Evolutionary conservation across 129 eudicot genomes (phyloP).

Genomic region (Escallonia herrerae): DNA sequence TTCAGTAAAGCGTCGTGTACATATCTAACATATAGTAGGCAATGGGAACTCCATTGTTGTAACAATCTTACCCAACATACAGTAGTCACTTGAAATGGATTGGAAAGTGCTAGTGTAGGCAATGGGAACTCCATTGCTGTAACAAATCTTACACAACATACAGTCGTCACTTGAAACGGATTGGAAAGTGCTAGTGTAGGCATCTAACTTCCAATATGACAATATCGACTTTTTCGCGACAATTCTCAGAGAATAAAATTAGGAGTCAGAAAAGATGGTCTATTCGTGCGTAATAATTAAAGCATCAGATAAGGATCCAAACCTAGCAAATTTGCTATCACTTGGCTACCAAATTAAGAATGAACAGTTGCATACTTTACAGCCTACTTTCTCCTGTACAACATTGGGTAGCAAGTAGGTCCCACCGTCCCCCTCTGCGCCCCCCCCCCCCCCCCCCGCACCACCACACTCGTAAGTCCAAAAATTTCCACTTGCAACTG

Average conservation of each 20-base stretch:
- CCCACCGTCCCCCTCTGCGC: no score
- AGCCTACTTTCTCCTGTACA: not conserved
- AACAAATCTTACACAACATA: no score
- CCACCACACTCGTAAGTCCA: not conserved
- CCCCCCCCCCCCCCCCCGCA: no score
- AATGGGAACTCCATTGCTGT: not conserved
- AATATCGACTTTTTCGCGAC: no score
- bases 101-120: no score
- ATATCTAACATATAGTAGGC: not conserved
- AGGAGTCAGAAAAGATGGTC: not conserved
- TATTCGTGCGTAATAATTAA: not conserved
- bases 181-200: no score
- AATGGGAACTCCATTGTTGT: no score
- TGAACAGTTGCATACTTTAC: not conserved
- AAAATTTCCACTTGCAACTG: not conserved
- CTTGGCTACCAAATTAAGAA: not conserved
- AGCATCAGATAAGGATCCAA: not conserved
- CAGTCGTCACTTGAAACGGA: no score
- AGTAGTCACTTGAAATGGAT: no score
- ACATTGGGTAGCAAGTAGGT: not conserved
- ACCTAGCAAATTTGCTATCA: not conserved
- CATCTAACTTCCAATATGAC: no score
- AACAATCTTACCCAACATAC: no score
- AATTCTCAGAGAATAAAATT: not conserved
- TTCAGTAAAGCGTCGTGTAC: not conserved